Conservation (phyloP, 192 early-diverging fungal genomes). For the Neocallimastix lanati region DNA sequence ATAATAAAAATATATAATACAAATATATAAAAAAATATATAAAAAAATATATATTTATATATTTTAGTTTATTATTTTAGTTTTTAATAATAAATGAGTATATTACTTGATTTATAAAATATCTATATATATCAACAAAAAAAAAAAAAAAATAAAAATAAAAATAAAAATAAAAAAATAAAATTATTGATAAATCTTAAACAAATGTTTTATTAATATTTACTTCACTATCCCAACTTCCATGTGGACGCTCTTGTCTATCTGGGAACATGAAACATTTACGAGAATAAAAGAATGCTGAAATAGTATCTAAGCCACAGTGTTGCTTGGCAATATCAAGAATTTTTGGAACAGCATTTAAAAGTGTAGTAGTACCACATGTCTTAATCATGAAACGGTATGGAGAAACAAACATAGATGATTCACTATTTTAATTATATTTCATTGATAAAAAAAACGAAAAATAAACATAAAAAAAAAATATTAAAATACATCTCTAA, state of each 20-base stretch:
- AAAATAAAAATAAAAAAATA: too few species aligned
- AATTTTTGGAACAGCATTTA: conserved; percentile 72
- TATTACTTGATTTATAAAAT: too few species aligned
- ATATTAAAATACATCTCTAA: too few species aligned
- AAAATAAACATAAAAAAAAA: too few species aligned
- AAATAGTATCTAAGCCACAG: conserved; percentile 43
- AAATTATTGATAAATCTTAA: too few species aligned
- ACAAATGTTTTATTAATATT: too few species aligned
- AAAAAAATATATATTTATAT: too few species aligned
- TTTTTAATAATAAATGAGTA: too few species aligned
- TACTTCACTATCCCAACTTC: conserved; percentile 82
- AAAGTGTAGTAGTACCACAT: conserved; percentile 87
- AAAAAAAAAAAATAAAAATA: too few species aligned
- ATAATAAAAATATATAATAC: neutral
- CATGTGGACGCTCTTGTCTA: conserved; percentile 70
- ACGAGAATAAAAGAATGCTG: conserved; percentile 84
- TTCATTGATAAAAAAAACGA: too few species aligned
- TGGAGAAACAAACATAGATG: conserved; percentile 93
- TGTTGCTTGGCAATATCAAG: conserved; percentile 56
- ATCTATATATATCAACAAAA: too few species aligned
- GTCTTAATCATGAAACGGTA: conserved; percentile 92
- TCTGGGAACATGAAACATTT: conserved; percentile 95
- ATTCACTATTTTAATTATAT: conserved; percentile 73
- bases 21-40: neutral
- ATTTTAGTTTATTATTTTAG: too few species aligned